These are phyloP conservation scores for Aspergillus heteromorphus DNA, from an alignment of 495 filamentous ascomycete species.

Conservation along the genomic window DNA sequence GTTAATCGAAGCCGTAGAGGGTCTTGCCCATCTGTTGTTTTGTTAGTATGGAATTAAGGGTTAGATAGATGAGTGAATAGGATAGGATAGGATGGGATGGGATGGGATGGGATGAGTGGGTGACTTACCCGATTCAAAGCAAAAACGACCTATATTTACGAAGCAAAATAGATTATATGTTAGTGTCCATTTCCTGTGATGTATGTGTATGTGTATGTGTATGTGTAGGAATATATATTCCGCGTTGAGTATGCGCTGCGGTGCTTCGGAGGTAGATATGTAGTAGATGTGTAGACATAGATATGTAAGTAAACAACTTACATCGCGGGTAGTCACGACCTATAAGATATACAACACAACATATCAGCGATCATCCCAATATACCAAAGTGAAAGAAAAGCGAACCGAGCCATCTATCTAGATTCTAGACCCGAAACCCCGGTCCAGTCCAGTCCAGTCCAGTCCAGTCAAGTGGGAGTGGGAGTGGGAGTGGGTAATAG, in stretches of 20 bases:
- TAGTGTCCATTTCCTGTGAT: too few species aligned
- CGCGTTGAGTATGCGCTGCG: too few species aligned
- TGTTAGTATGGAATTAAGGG: neutral
- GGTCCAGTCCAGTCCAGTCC: too few species aligned
- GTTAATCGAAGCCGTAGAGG: slow-evolving; percentile 11
- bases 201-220: neutral
- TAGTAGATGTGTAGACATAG: too few species aligned
- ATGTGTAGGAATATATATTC: too few species aligned
- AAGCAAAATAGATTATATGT: neutral
- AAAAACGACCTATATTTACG: slow-evolving; percentile 51
- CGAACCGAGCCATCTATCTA: too few species aligned
- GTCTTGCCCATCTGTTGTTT: slow-evolving; percentile 14
- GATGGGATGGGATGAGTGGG: neutral
- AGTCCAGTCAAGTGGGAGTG: neutral
- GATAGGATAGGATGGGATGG: neutral
- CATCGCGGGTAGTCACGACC: slow-evolving; percentile 58
- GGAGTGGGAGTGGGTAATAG: neutral
- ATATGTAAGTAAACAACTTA: too few species aligned
- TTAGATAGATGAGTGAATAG: neutral
- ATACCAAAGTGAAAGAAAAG: too few species aligned
- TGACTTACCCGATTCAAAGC: slow-evolving; percentile 44
- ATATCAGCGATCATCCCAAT: too few species aligned
- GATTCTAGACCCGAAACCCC: too few species aligned
- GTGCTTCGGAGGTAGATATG: too few species aligned
- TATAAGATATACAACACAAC: neutral